These are phyloP conservation scores for Inga leiocalycina DNA, from an alignment of 306 rosid species.

Conservation along the genomic window DNA sequence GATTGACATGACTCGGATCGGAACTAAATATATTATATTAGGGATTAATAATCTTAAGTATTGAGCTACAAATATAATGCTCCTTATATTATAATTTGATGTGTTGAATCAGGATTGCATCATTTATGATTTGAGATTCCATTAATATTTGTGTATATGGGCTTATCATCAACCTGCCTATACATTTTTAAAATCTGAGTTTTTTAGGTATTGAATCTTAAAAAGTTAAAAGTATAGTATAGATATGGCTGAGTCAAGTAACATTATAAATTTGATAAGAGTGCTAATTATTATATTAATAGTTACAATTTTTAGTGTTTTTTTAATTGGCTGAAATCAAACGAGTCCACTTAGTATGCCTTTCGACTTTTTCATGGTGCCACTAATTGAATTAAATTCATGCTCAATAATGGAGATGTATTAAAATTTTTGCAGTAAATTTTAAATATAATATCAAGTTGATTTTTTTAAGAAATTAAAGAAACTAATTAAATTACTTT, in stretches of 20 bases:
- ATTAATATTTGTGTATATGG: neutral
- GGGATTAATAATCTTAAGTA: neutral
- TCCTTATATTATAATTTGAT: neutral
- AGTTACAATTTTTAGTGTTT: neutral
- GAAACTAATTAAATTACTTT: too few species aligned
- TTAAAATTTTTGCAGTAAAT: neutral
- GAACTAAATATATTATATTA: neutral
- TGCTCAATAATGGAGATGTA: neutral
- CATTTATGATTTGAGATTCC: neutral
- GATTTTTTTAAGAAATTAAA: too few species aligned
- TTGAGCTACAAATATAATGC: neutral
- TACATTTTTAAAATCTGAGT: neutral
- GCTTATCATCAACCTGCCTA: neutral
- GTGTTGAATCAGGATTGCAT: neutral
- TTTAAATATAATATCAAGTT: too few species aligned
- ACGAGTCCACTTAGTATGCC: neutral
- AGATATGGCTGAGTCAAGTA: neutral
- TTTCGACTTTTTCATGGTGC: neutral
- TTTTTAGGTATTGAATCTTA: neutral
- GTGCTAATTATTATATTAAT: neutral
- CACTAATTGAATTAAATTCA: neutral
- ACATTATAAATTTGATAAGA: neutral
- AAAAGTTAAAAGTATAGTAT: neutral
- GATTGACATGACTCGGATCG: neutral
- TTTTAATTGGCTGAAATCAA: neutral